Conservation (phyloP, 352 stramenopile genomes). For the Pythium sp. region DNA sequence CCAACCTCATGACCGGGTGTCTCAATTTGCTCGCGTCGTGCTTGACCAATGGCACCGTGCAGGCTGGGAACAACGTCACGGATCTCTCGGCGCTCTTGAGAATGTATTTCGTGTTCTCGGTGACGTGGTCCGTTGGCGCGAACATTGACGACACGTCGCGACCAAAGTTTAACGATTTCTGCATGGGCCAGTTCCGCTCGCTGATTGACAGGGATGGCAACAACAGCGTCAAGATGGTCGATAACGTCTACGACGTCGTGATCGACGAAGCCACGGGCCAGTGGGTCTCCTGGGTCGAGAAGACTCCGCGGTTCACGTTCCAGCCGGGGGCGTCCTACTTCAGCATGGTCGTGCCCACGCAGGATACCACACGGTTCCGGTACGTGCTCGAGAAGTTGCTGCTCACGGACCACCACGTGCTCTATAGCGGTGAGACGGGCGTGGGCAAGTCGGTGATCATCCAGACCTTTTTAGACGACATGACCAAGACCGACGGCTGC, state of each 20-base stretch:
- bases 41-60: constrained; percentile 37
- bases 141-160: constrained; percentile 86
- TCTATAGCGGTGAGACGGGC: constrained; percentile 90
- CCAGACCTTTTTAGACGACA: constrained; percentile 87
- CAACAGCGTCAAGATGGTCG: constrained; percentile 29
- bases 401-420: constrained; percentile 76
- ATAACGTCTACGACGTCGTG: constrained; percentile 85
- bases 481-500: constrained; percentile 79
- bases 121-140: constrained; percentile 83
- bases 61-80: constrained; percentile 39
- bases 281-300: constrained; percentile 86
- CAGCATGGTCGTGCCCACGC: constrained; percentile 92
- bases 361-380: constrained; percentile 93
- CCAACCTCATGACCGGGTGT: constrained; percentile 86
- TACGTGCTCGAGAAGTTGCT: constrained; percentile 90
- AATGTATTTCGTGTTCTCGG: constrained; percentile 88
- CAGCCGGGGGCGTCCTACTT: constrained; percentile 89
- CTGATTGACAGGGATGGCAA: constrained; percentile 54
- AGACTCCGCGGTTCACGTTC: constrained; percentile 89
- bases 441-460: constrained; percentile 94
- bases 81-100: constrained; percentile 58
- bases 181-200: constrained; percentile 58
- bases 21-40: constrained; percentile 86
- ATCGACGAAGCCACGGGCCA: constrained; percentile 70
- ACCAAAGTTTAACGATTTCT: constrained; percentile 87